Percentiles rank a stretch among this genome's conserved stretches.
Evolutionary conservation across 2,329 filamentous ascomycete genomes (phyloP).

Genomic region (Sporothrix phasma): DNA sequence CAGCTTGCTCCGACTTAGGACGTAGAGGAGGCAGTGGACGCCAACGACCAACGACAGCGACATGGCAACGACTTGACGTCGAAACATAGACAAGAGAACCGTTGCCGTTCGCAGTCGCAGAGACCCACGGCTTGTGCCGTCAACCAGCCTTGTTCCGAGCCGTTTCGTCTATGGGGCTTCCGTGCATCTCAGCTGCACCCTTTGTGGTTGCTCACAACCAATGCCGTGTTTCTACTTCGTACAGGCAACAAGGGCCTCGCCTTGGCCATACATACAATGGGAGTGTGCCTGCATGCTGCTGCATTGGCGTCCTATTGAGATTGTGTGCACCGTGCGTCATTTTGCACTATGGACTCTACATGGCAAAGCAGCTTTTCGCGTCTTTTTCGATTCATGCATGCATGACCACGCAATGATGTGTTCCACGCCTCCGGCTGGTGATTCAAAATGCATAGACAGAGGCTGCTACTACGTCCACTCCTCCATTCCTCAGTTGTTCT

Average conservation of each 20-base stretch:
- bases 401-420: not conserved
- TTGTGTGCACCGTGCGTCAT: not conserved
- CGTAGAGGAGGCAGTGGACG: not conserved
- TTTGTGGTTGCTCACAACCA: not conserved
- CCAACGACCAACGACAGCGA: too few species aligned
- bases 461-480: too few species aligned
- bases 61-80: too few species aligned
- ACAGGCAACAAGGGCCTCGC: not conserved
- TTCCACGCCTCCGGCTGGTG: not conserved
- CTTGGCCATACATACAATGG: not conserved
- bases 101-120: too few species aligned
- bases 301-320: not conserved
- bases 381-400: not conserved
- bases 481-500: constrained; percentile 14
- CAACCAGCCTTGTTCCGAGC: not conserved
- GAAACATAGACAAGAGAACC: too few species aligned
- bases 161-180: too few species aligned
- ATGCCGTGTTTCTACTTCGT: not conserved
- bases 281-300: not conserved
- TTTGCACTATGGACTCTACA: not conserved
- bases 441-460: not conserved
- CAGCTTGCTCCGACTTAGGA: not conserved
- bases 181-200: not conserved
- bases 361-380: not conserved
- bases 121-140: not conserved